Conservation (phyloP, 2,329 filamentous ascomycete genomes). For the Fusarium avenaceum region DNA sequence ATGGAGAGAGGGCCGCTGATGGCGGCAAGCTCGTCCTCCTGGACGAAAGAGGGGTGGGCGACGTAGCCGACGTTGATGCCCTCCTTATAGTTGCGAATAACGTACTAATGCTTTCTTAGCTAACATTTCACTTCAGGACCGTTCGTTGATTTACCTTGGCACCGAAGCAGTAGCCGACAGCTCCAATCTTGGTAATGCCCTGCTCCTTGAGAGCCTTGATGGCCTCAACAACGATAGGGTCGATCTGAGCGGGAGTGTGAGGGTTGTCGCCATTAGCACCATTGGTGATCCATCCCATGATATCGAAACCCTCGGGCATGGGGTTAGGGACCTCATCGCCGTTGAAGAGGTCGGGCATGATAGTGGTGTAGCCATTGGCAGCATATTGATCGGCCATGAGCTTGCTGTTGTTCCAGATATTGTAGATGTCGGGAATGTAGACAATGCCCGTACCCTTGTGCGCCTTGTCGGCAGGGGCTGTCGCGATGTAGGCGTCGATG, state of each 20-base stretch:
- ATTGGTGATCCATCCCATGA: constrained; percentile 54
- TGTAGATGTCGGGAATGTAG: constrained; percentile 56
- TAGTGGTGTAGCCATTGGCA: constrained; percentile 56
- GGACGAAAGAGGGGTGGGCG: constrained; percentile 74
- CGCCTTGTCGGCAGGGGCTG: constrained; percentile 53
- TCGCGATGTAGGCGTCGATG: constrained; percentile 66
- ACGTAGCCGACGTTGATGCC: constrained; percentile 71
- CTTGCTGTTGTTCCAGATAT: constrained; percentile 58
- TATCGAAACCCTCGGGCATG: constrained; percentile 48
- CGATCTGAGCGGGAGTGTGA: constrained; percentile 52
- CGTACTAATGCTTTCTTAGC: constrained; percentile 64
- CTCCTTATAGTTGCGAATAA: constrained; percentile 73
- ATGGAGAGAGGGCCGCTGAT: constrained; percentile 71
- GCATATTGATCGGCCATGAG: constrained; percentile 59
- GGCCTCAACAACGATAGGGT: constrained; percentile 52
- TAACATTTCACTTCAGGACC: accelerated
- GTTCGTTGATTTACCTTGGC: constrained; percentile 64
- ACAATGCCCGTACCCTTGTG: constrained; percentile 52
- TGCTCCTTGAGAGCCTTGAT: constrained; percentile 69
- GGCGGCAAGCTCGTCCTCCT: constrained; percentile 71
- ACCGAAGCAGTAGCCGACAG: constrained; percentile 75
- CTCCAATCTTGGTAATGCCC: constrained; percentile 67
- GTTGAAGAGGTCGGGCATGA: constrained; percentile 57
- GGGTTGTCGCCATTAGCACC: constrained; percentile 64
- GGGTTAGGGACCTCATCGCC: constrained; percentile 52